Percentiles rank a stretch among this genome's conserved stretches.
Evolutionary conservation across 768 basidiomycete genomes (phyloP).

Genomic region (Lactarius evosmus): DNA sequence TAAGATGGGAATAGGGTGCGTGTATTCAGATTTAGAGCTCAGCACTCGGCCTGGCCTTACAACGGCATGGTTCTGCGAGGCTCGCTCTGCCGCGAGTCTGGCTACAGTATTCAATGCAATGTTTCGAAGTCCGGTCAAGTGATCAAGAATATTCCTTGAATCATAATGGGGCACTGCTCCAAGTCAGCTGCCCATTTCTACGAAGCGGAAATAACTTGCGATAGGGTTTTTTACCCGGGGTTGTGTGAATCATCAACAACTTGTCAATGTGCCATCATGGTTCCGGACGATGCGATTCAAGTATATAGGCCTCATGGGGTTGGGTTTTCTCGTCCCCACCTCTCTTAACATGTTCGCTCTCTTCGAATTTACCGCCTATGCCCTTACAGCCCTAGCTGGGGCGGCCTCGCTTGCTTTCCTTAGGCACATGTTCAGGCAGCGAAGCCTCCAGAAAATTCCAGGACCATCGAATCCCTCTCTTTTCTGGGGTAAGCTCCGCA

Average conservation of each 20-base stretch:
- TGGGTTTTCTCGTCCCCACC: too few relatives aligned
- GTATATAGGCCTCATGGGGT: neutral
- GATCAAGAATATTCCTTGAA: too few relatives aligned
- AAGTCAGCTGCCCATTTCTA: too few relatives aligned
- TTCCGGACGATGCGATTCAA: neutral
- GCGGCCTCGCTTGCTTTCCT: neutral
- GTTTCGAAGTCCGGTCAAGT: too few relatives aligned
- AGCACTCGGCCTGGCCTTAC: too few relatives aligned
- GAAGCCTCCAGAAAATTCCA: constrained; percentile 1
- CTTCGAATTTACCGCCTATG: neutral
- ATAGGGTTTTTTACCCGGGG: neutral
- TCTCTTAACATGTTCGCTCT: neutral
- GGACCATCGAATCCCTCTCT: constrained; percentile 5
- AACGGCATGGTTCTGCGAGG: too few relatives aligned
- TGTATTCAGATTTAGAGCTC: too few relatives aligned
- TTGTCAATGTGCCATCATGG: neutral
- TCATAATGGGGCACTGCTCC: too few relatives aligned
- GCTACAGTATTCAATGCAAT: too few relatives aligned
- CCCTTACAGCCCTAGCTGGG: neutral
- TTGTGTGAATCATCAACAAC: neutral
- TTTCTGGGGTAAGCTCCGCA: neutral
- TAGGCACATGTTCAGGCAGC: neutral
- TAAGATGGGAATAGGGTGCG: too few relatives aligned
- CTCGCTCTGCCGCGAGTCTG: too few relatives aligned
- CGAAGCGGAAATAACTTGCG: too few relatives aligned